Percentiles rank a stretch among this genome's conserved stretches.
phyloP scores from a whole-genome alignment of 2,329 filamentous ascomycete genomes.

The Emergomyces africanus region DNA sequence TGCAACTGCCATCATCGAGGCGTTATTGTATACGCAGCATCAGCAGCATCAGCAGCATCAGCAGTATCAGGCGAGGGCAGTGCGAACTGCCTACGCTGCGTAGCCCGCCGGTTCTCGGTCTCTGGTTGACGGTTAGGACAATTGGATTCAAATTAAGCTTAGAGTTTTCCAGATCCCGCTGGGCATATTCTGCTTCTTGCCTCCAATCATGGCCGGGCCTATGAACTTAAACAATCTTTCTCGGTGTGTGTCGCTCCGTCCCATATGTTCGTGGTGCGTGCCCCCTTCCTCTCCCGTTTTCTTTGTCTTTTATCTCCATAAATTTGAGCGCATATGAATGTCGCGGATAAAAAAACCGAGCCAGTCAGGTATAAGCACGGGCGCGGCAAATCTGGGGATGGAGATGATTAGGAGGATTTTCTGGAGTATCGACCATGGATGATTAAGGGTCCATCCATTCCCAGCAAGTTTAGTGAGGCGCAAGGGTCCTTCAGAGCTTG shows the following conservation, averaged over 20 bases:
- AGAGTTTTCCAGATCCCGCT: not conserved
- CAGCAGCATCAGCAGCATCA: not conserved
- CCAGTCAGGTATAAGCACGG: not conserved
- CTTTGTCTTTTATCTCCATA: not conserved
- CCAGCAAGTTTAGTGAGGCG: not conserved
- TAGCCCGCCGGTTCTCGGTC: not conserved
- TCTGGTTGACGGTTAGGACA: not conserved
- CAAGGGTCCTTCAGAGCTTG: not conserved
- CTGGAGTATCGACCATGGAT: not conserved
- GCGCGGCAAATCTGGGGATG: not conserved
- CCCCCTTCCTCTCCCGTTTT: not conserved
- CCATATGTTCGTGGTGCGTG: not conserved
- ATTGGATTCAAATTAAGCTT: not conserved
- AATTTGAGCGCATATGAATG: not conserved
- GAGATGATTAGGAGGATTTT: not conserved
- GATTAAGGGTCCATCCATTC: not conserved
- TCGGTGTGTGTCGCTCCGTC: not conserved
- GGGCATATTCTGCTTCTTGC: not conserved
- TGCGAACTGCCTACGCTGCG: too few relatives aligned
- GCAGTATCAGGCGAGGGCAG: not conserved
- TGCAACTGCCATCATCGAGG: not conserved
- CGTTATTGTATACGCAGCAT: not conserved
- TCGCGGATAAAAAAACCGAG: not conserved
- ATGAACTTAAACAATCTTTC: not conserved
- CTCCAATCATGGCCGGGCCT: not conserved